Percentiles rank a stretch among this genome's conserved stretches.
phyloP scores from a whole-genome alignment of 768 basidiomycete genomes.

The Rossbeevera mucosa region DNA sequence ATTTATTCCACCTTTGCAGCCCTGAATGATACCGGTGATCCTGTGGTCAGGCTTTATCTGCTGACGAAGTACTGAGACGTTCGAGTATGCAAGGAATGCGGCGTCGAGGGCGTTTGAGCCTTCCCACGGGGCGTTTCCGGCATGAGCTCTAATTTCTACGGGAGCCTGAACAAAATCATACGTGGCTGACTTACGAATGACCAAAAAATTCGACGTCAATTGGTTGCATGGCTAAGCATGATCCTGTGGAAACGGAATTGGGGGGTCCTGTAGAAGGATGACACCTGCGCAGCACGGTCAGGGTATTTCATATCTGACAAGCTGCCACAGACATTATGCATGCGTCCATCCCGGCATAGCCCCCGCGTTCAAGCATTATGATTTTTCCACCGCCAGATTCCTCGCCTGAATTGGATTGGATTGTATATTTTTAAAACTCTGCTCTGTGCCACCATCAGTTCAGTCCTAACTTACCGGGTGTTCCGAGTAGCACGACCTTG shows the following conservation, averaged over 20 bases:
- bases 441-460: not conserved
- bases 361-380: constrained; percentile 67
- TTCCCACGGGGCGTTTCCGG: constrained; percentile 81
- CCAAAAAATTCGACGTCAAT: constrained; percentile 72
- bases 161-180: constrained; percentile 1
- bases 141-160: constrained; percentile 55
- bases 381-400: constrained; percentile 78
- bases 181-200: constrained; percentile 48
- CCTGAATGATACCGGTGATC: constrained; percentile 72
- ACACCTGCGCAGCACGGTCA: constrained; percentile 46
- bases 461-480: constrained; percentile 49
- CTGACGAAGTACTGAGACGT: constrained; percentile 76
- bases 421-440: constrained; percentile 2
- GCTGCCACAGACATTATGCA: constrained; percentile 59
- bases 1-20: constrained; percentile 64
- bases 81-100: constrained; percentile 78
- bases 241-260: constrained; percentile 46
- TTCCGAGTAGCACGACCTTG: constrained; percentile 70
- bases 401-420: constrained; percentile 58
- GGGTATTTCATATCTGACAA: constrained; percentile 6
- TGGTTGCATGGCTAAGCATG: constrained; percentile 59
- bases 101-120: constrained; percentile 86
- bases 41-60: constrained; percentile 82
- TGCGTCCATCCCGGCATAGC: constrained; percentile 74
- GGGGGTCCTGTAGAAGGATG: constrained; percentile 61